phyloP scores from a whole-genome alignment of 2,329 filamentous ascomycete species.

The Ophiobolus disseminans region DNA sequence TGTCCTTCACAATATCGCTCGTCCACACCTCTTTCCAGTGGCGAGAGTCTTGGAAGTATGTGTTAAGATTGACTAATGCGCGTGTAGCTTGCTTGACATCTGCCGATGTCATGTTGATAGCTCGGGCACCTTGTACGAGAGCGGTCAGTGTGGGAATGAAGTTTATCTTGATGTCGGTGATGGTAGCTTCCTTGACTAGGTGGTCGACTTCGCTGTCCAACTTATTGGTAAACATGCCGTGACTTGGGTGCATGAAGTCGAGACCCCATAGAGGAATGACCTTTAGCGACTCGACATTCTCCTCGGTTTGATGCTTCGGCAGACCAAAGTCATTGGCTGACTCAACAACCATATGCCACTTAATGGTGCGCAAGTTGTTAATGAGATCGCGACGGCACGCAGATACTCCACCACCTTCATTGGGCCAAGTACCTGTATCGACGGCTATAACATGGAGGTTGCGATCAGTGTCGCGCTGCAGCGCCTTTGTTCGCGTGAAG shows the following conservation, averaged over 20 bases:
- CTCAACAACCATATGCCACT: conserved; percentile 54
- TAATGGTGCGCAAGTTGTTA: conserved; percentile 52
- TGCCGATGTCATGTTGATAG: conserved; percentile 46
- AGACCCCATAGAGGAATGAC: conserved; percentile 53
- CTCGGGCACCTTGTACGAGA: conserved; percentile 49
- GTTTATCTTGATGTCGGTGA: conserved; percentile 48
- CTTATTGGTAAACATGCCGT: conserved; percentile 53
- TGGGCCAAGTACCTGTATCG: conserved; percentile 54
- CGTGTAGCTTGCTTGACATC: conserved; percentile 52
- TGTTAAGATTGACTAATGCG: conserved; percentile 53
- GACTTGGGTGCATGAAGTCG: conserved; percentile 51
- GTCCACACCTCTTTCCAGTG: conserved; percentile 58
- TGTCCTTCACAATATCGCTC: conserved; percentile 55
- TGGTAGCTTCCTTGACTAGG: conserved; percentile 42
- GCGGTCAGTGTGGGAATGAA: conserved; percentile 52
- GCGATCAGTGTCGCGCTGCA: conserved; percentile 53
- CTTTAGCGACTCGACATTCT: conserved; percentile 53
- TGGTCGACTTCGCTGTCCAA: conserved; percentile 50
- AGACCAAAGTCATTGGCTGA: conserved; percentile 53
- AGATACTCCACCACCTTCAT: conserved; percentile 53
- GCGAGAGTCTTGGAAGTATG: conserved; percentile 53
- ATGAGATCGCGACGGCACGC: conserved; percentile 53
- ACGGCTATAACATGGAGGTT: conserved; percentile 51
- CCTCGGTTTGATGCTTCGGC: conserved; percentile 53
- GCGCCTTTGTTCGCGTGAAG: conserved; percentile 57